Conservation (phyloP, 805 yeast genomes). For the Candida schatavii region DNA sequence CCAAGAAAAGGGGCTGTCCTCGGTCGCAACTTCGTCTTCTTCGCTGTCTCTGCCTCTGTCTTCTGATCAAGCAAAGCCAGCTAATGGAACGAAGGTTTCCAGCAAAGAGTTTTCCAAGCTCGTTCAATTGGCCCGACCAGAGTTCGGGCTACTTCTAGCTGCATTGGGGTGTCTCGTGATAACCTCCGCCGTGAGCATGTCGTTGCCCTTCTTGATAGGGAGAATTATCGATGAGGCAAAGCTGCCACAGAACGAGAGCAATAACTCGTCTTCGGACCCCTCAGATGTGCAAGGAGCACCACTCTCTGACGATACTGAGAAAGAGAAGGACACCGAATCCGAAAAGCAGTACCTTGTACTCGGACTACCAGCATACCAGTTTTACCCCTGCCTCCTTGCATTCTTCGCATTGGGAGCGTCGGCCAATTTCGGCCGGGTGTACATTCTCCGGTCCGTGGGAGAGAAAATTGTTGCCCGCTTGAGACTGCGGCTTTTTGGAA, state of each 20-base stretch:
- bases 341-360: conserved; percentile 27
- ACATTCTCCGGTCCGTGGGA: conserved; percentile 73
- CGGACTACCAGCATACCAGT: conserved; percentile 63
- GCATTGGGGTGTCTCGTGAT: conserved; percentile 66
- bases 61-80: too few species aligned
- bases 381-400: conserved; percentile 58
- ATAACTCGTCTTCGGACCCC: too few species aligned
- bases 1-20: too few species aligned
- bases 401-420: conserved; percentile 71
- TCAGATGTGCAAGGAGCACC: too few species aligned
- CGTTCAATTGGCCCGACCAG: conserved; percentile 31
- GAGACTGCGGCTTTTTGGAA: conserved; percentile 72
- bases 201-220: conserved; percentile 81
- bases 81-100: background rate
- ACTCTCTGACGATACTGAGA: too few species aligned
- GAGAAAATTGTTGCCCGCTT: conserved; percentile 84
- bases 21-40: too few species aligned
- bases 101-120: conserved; percentile 20
- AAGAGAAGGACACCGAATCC: conserved; percentile 14
- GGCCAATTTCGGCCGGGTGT: conserved; percentile 80
- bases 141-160: conserved; percentile 48
- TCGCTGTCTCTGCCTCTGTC: too few species aligned
- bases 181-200: conserved; percentile 78
- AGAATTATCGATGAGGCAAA: conserved; percentile 75
- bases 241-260: conserved; percentile 17